These are phyloP conservation scores for Gymnopus androsaceus DNA, from an alignment of 1,284 basidiomycete genomes.

Conservation along the genomic window DNA sequence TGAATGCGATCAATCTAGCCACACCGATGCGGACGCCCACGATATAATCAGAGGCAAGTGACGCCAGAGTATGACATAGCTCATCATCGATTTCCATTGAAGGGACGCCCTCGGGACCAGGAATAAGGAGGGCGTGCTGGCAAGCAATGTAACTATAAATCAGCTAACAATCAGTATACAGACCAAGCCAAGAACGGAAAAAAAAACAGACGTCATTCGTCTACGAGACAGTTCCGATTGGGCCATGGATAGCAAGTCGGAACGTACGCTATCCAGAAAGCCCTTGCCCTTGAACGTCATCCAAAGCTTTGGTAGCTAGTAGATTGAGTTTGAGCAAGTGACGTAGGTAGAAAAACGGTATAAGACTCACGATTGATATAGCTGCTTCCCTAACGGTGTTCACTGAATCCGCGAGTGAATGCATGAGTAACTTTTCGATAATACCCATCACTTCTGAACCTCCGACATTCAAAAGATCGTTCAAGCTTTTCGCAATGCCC, in stretches of 20 bases:
- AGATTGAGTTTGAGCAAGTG: not conserved
- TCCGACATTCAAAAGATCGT: slow-evolving; percentile 44
- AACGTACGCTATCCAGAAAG: slow-evolving; percentile 43
- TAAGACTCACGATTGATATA: slow-evolving; percentile 59
- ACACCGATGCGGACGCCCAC: slow-evolving; percentile 88
- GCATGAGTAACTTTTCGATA: slow-evolving; percentile 51
- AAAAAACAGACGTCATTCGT: slow-evolving; percentile 72
- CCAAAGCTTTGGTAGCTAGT: slow-evolving; percentile 57
- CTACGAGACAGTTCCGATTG: slow-evolving; percentile 60
- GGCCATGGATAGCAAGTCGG: slow-evolving; percentile 58
- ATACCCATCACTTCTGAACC: slow-evolving; percentile 33
- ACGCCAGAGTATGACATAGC: slow-evolving; percentile 60
- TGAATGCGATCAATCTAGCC: slow-evolving; percentile 63
- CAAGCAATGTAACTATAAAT: slow-evolving; percentile 65
- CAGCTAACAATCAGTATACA: slow-evolving; percentile 5
- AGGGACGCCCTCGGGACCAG: slow-evolving; percentile 37
- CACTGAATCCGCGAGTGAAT: slow-evolving; percentile 77
- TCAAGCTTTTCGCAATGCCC: slow-evolving; percentile 60
- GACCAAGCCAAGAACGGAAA: slow-evolving; percentile 14
- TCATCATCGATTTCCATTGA: slow-evolving; percentile 52
- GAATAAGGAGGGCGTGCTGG: slow-evolving; percentile 60
- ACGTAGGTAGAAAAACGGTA: slow-evolving; percentile 24
- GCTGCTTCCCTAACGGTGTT: slow-evolving; percentile 85
- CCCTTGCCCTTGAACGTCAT: slow-evolving; percentile 44
- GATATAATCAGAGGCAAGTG: slow-evolving; percentile 70